Evolutionary conservation across 2,329 filamentous ascomycete genomes (phyloP).

Genomic region (Thermochaetoides dissita): DNA sequence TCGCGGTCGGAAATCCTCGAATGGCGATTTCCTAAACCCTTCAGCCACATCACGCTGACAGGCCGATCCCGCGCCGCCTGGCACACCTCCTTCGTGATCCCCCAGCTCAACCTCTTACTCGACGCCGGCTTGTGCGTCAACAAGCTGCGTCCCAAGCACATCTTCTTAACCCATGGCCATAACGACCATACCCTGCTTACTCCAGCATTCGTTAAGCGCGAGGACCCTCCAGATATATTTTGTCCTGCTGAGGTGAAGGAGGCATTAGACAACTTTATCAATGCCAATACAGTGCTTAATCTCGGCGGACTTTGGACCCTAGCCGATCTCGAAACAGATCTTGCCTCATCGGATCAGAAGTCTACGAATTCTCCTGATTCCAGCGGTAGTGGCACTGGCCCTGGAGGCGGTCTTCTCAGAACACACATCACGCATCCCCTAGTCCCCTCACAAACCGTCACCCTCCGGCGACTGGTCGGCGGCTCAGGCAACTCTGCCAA

Average conservation of each 20-base stretch:
- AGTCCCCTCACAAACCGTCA: slow-evolving; percentile 21
- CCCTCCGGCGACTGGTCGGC: slow-evolving; percentile 19
- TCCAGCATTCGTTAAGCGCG: slow-evolving; percentile 29
- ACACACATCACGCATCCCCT: slow-evolving; percentile 29
- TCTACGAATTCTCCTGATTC: no score
- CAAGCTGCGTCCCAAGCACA: slow-evolving; percentile 31
- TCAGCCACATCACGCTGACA: slow-evolving; percentile 28
- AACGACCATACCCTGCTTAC: slow-evolving; percentile 31
- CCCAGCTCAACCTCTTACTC: slow-evolving; percentile 34
- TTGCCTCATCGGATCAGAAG: not conserved
- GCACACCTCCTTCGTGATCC: slow-evolving; percentile 38
- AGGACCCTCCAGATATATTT: slow-evolving; percentile 31
- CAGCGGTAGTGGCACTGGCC: no score
- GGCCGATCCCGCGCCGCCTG: slow-evolving; percentile 35
- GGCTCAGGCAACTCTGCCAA: slow-evolving; percentile 1
- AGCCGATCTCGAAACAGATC: slow-evolving; percentile 4
- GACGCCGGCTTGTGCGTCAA: slow-evolving; percentile 34
- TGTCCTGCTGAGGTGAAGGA: slow-evolving; percentile 28
- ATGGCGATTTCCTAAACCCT: slow-evolving; percentile 30
- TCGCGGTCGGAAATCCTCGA: slow-evolving; percentile 30
- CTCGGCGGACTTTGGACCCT: slow-evolving; percentile 21
- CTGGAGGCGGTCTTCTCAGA: slow-evolving; percentile 1
- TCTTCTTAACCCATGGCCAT: slow-evolving; percentile 37
- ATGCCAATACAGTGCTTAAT: slow-evolving; percentile 28
- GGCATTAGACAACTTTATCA: slow-evolving; percentile 27